phyloP scores from a whole-genome alignment of 2,329 filamentous ascomycete genomes.

The Aspergillaceae sp. region DNA sequence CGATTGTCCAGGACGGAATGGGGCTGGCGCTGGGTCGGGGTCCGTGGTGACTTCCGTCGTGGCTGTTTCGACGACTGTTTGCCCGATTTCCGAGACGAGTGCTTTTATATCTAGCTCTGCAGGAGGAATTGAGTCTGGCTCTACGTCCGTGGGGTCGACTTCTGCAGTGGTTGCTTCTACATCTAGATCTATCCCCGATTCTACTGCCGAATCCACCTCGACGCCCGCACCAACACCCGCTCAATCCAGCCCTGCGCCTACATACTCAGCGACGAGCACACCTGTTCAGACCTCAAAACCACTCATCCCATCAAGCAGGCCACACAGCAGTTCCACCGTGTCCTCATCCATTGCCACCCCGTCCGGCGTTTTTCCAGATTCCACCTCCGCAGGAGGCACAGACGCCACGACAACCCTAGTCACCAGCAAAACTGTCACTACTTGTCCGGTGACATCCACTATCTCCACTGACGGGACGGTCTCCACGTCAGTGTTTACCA shows the following conservation, averaged over 20 bases:
- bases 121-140: neutral
- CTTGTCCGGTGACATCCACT: neutral
- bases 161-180: neutral
- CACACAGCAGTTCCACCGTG: neutral
- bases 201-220: too few relatives aligned
- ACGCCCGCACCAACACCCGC: too few relatives aligned
- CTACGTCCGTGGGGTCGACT: neutral
- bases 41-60: too few relatives aligned
- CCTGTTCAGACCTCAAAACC: too few relatives aligned
- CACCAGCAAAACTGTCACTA: neutral
- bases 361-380: conserved; percentile 3
- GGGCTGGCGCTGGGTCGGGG: too few relatives aligned
- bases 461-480: neutral
- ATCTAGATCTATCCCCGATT: neutral
- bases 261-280: too few relatives aligned
- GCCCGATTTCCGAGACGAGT: too few relatives aligned
- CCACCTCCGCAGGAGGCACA: neutral
- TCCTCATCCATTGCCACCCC: neutral
- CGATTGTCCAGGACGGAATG: neutral
- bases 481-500: neutral
- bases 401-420: neutral
- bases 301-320: too few relatives aligned
- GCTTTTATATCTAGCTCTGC: neutral
- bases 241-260: too few relatives aligned
- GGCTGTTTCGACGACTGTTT: too few relatives aligned